Evolutionary conservation across 2,329 filamentous ascomycete genomes (phyloP), one percentile per base, ranked within the genome.

Genomic region (Verticillium alfalfae): DNA sequence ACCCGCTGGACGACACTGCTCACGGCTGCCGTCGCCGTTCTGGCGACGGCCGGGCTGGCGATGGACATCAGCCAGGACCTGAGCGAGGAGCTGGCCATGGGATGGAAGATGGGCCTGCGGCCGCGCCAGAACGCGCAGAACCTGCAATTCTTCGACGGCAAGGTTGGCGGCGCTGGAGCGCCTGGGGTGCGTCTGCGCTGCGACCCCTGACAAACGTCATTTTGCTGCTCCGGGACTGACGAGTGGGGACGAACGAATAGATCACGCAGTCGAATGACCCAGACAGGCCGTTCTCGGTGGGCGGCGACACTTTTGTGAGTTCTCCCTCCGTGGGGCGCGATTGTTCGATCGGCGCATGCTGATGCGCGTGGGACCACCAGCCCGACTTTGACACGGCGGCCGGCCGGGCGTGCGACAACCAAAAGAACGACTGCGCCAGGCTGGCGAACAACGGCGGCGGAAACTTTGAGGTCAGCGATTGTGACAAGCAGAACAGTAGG

Each of bases 361-460:
- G 56, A 67, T 38, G 13, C 18, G n/a, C 3, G 8, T 5, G 36
- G 13, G 13, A 37, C 36, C 15, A n/a, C 56, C 26, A 81, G 79
- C 67, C 71, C 61, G 75, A 79, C 68, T 83, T 78, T 66, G 37
- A 67, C 31, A 71, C 73, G 10, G 81, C 81, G 0, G 73, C 75
- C 6, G 72, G 75, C 60, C 72, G 78, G 26, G 74, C 78, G 1
- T 83, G 81, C 70, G 78, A 81, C 66, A 78, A 78, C 66, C 81
- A 83, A 68, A 76, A 79, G 68, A 82, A 83, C 65, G 69, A 67
- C 18, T 83, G 81, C 62, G 75, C 76, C n/a, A 64, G 77, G 31
- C 58, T 70, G 22, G 78, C 78, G 38, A 82, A 82, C 65, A 70
- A 68, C 52, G 65, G 67, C 58, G 60, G 70, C 57, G 34, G 63